A percentile compares a stretch with the other conserved stretches of the same genome.
phyloP scores from a whole-genome alignment of 306 rosid genomes.

The Quercus aquifolioides region DNA sequence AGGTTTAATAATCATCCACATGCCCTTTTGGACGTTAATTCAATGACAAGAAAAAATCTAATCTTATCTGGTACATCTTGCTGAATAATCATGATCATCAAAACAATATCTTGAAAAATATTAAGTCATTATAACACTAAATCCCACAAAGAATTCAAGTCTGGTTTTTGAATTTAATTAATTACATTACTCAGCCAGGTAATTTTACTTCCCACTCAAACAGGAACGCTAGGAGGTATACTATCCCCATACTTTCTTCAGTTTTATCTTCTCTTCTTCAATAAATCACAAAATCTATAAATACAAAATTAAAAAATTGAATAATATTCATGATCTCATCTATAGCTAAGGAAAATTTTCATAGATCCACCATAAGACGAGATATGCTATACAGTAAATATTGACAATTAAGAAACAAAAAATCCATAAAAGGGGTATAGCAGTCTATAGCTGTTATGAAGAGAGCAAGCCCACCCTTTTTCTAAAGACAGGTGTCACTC shows the following conservation, averaged over 20 bases:
- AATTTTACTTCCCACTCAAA: neutral
- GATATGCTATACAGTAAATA: neutral
- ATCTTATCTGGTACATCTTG: neutral
- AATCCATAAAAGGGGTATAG: neutral
- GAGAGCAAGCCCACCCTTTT: neutral
- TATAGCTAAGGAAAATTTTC: neutral
- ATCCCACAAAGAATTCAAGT: neutral
- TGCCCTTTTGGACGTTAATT: neutral
- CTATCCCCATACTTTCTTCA: neutral
- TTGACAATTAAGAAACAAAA: neutral
- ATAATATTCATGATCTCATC: neutral
- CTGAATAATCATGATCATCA: neutral
- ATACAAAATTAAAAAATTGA: neutral
- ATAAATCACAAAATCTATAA: neutral
- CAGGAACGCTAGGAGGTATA: neutral
- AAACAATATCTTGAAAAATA: conserved; percentile 1
- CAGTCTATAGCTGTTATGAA: neutral
- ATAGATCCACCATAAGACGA: neutral
- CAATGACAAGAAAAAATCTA: neutral
- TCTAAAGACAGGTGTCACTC: neutral
- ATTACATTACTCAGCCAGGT: neutral
- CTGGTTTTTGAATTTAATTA: neutral
- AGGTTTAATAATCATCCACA: conserved; percentile 4
- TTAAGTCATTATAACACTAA: neutral
- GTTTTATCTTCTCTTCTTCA: neutral